Evolutionary conservation across 2,329 filamentous ascomycete species (phyloP).

Genomic region (Cytospora leucostoma): DNA sequence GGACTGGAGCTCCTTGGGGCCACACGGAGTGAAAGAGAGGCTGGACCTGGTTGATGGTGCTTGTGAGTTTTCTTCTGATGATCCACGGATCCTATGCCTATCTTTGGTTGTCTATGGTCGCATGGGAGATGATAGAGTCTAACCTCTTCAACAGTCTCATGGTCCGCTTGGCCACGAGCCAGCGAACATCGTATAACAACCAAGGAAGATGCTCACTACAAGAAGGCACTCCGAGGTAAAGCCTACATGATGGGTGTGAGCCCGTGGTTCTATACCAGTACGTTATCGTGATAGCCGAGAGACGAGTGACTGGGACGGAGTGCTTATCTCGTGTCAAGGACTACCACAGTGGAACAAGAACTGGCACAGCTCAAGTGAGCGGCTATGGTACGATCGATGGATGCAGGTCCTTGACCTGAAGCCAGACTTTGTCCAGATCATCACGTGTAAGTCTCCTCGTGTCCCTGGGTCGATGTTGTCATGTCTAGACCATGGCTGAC

Average conservation of each 20-base stretch:
- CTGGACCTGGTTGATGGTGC: slow-evolving; percentile 22
- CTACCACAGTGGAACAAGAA: slow-evolving; percentile 46
- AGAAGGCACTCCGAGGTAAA: slow-evolving; percentile 42
- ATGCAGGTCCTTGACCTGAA: slow-evolving; percentile 50
- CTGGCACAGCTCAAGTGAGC: slow-evolving; percentile 57
- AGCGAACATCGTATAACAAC: slow-evolving; percentile 42
- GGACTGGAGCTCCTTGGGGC: slow-evolving; percentile 49
- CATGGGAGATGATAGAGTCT: neutral
- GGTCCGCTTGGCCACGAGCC: slow-evolving; percentile 51
- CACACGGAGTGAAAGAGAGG: slow-evolving; percentile 28
- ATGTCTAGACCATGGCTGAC: slow-evolving; percentile 8
- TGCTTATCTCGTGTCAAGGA: slow-evolving; percentile 1
- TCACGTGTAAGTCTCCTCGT: slow-evolving; percentile 46
- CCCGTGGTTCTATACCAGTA: slow-evolving; percentile 44
- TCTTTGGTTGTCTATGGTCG: neutral
- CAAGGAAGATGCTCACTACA: slow-evolving; percentile 43
- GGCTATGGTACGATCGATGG: slow-evolving; percentile 60
- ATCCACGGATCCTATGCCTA: neutral
- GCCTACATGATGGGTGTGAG: slow-evolving; percentile 52
- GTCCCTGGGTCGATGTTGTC: neutral
- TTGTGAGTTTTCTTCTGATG: slow-evolving; percentile 33
- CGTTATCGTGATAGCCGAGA: slow-evolving; percentile 46
- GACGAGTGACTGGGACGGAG: slow-evolving; percentile 46
- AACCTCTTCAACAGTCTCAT: slow-evolving; percentile 42
- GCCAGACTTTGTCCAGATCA: slow-evolving; percentile 56